Conservation (phyloP, 78 protist species). For the Protostelium mycophagum region DNA sequence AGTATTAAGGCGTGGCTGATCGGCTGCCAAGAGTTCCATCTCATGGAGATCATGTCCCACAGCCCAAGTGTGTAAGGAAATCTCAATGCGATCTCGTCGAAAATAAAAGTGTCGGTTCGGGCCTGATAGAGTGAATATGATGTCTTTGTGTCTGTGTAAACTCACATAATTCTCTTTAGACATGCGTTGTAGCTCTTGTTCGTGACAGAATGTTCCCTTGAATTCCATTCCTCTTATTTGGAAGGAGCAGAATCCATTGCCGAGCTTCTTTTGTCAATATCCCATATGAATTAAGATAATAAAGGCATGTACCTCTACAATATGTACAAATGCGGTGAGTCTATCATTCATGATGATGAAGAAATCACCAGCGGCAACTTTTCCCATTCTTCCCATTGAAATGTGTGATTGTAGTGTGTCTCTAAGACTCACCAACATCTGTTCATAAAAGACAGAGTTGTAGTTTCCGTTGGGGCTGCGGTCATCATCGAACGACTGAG, state of each 20-base stretch:
- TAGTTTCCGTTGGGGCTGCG: not conserved
- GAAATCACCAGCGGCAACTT: not conserved
- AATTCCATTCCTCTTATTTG: conserved; percentile 36
- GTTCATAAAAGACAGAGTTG: not conserved
- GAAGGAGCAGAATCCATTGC: conserved; percentile 13
- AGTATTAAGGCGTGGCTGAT: not conserved
- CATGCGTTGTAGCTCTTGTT: not conserved
- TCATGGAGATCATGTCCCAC: not conserved
- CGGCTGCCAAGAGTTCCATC: not conserved
- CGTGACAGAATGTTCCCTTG: conserved; percentile 7
- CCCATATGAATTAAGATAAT: not conserved
- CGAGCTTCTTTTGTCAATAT: not conserved
- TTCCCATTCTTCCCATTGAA: not conserved
- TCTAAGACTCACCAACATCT: not conserved
- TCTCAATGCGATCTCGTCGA: not conserved
- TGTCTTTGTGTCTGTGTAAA: not conserved
- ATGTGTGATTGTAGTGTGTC: not conserved
- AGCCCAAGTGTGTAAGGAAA: not conserved
- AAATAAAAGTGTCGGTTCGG: not conserved
- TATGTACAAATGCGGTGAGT: not conserved
- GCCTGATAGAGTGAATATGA: not conserved
- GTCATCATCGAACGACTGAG: too few species aligned
- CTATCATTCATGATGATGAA: not conserved
- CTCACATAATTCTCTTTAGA: not conserved
- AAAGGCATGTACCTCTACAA: not conserved